Evolutionary conservation across 495 filamentous ascomycete genomes (phyloP), one percentile per base, ranked within the genome.

Genomic region (Penicillium cinerascens): DNA sequence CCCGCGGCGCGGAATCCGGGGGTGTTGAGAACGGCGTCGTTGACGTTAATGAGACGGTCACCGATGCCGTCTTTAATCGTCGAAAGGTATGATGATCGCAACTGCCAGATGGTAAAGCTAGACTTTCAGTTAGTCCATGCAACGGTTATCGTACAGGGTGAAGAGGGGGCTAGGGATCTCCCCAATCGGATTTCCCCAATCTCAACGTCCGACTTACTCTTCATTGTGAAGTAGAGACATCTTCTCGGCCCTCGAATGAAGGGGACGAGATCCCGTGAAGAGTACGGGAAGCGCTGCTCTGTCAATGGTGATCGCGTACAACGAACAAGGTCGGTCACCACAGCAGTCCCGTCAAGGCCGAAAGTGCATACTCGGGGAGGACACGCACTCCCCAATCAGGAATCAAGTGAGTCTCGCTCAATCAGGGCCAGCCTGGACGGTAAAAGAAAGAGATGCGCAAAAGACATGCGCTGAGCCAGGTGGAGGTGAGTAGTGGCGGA

Each of bases 191-290:
- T 10, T 38, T 16, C 20, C 35, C 15, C n/a, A 18, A 6, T 6
- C 33, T 18, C 2, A 6, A 39, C 15, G 15, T 20, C 37, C 16
- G 18, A 76, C 87, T 49, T 85, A 96, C 91, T 97, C 92, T 82
- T 97, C 92, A 55, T 95, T 91, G 69, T 96, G 90, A 49, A 97
- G 86, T 63, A 97, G 81, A 60, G 92, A 95, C 93, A 97, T 97
- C 22, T 61, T 72, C 53, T 3, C 23, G 20, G 11, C 20, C n/a
- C 21, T 13, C 33, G 27, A 36, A 20, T 35, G 33, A 13, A n/a
- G n/a, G 17, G 52, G 27, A 41, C 25, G 23, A 45, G 47, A 45
- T 44, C 25, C 36, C 36, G 17, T 40, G 52, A 6, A 21, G n/a
- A 37, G n/a, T n/a, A 51, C 23, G 8, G 20, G 37, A 35, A 21